These are phyloP conservation scores for Cubamyces sp. DNA, from an alignment of 768 basidiomycete species.

Conservation along the genomic window DNA sequence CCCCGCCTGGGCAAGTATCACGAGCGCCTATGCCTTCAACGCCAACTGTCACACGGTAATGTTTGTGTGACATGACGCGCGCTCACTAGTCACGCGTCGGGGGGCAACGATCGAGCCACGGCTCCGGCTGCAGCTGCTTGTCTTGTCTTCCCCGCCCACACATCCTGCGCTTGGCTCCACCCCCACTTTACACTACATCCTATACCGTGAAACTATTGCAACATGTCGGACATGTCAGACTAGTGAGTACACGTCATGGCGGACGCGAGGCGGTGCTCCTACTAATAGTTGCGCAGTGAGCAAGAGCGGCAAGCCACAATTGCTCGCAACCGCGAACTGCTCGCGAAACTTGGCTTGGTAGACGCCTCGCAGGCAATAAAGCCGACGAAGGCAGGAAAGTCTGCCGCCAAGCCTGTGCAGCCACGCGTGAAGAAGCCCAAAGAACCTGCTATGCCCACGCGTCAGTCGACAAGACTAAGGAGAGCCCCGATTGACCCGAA, in stretches of 20 bases:
- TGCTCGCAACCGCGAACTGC: constrained; percentile 74
- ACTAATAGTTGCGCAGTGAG: constrained; percentile 46
- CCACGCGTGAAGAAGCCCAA: constrained; percentile 55
- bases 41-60: constrained; percentile 24
- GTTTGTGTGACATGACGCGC: constrained; percentile 22
- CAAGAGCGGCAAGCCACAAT: constrained; percentile 80
- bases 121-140: background rate
- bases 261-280: background rate
- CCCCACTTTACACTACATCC: background rate
- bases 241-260: constrained; percentile 20
- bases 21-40: background rate
- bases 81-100: constrained; percentile 7
- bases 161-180: background rate
- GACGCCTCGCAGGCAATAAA: constrained; percentile 40
- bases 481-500: constrained; percentile 54
- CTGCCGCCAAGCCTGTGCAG: constrained; percentile 65
- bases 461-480: constrained; percentile 69
- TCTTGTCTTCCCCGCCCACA: constrained; percentile 9
- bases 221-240: constrained; percentile 27
- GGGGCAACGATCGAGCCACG: constrained; percentile 5
- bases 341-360: constrained; percentile 67
- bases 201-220: background rate
- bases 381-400: constrained; percentile 33
- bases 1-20: background rate
- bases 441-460: constrained; percentile 50